Percentiles rank a stretch among this genome's conserved stretches.
phyloP scores from a whole-genome alignment of 768 basidiomycete species.

The Dentipellis sp. region DNA sequence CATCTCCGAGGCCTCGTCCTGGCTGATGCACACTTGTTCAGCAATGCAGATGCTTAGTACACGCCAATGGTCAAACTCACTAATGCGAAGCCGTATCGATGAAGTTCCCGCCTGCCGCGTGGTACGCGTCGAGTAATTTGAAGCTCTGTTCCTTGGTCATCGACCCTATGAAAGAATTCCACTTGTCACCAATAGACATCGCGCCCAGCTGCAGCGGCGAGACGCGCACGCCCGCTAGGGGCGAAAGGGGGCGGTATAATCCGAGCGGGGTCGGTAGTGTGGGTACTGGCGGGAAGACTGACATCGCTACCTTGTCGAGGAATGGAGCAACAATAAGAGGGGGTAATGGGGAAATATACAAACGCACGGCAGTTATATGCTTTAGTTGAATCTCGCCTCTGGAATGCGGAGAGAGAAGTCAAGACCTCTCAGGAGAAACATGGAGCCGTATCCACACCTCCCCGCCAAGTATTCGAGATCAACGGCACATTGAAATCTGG shows the following conservation, averaged over 20 bases:
- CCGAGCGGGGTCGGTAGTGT: slow-evolving; percentile 19
- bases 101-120: slow-evolving; percentile 25
- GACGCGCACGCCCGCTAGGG: slow-evolving; percentile 26
- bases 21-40: slow-evolving; percentile 4
- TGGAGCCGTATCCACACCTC: too few species aligned
- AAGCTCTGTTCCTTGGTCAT: slow-evolving; percentile 28
- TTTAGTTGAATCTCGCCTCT: too few species aligned
- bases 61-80: slow-evolving; percentile 6
- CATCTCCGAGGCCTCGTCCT: slow-evolving; percentile 21
- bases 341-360: too few species aligned
- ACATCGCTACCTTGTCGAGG: not conserved
- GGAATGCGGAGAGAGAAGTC: too few species aligned
- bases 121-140: slow-evolving; percentile 30
- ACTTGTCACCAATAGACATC: slow-evolving; percentile 31
- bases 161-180: slow-evolving; percentile 22
- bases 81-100: slow-evolving; percentile 30
- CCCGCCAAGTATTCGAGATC: too few species aligned
- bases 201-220: slow-evolving; percentile 29
- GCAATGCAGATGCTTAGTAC: not conserved
- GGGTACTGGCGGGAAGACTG: slow-evolving; percentile 1
- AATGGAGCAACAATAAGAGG: not conserved
- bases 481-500: too few species aligned
- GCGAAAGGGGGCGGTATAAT: slow-evolving; percentile 23
- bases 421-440: too few species aligned
- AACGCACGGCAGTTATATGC: too few species aligned